Conservation (phyloP, 108 stramenopile species). For the Thalassiosira profunda region DNA sequence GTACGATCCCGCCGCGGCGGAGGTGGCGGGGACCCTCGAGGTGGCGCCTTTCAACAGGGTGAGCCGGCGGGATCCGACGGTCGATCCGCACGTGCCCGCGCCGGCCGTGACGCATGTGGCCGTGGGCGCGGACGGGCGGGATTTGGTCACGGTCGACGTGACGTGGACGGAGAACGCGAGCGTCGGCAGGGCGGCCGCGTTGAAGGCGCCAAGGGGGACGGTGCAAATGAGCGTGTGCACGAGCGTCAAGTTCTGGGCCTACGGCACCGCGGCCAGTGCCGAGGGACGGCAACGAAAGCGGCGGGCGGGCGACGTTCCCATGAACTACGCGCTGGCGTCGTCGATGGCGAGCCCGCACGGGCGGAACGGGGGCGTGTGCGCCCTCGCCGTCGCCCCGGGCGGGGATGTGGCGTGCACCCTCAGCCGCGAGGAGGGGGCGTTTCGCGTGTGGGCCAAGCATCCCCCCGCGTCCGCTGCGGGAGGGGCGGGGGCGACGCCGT, state of each 20-base stretch:
- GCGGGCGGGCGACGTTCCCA: slow-evolving; percentile 21
- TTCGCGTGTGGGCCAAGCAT: slow-evolving; percentile 75
- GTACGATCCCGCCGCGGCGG: slow-evolving; percentile 67
- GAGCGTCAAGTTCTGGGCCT: slow-evolving; percentile 81
- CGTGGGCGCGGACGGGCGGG: slow-evolving; percentile 51
- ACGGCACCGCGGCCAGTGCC: slow-evolving; percentile 37
- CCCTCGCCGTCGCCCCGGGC: slow-evolving; percentile 53
- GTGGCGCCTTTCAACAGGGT: slow-evolving; percentile 86
- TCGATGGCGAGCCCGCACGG: slow-evolving; percentile 87
- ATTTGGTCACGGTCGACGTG: slow-evolving; percentile 76
- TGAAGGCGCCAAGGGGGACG: slow-evolving; percentile 19
- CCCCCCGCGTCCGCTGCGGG: background rate
- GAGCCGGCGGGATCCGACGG: slow-evolving; percentile 55
- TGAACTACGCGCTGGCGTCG: slow-evolving; percentile 57
- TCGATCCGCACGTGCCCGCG: slow-evolving; percentile 57
- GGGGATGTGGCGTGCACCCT: slow-evolving; percentile 76
- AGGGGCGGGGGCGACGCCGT: slow-evolving; percentile 29
- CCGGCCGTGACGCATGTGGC: slow-evolving; percentile 69
- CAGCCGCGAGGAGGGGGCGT: slow-evolving; percentile 79
- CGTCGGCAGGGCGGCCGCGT: slow-evolving; percentile 39
- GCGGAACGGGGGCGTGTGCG: slow-evolving; percentile 56
- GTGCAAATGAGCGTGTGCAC: slow-evolving; percentile 58
- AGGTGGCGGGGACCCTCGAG: slow-evolving; percentile 60
- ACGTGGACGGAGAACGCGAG: slow-evolving; percentile 67
- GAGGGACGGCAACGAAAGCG: slow-evolving; percentile 26